Evolutionary conservation across 176 grass and related monocot genomes (phyloP).

Genomic region (Cenchrus fungigraminus): DNA sequence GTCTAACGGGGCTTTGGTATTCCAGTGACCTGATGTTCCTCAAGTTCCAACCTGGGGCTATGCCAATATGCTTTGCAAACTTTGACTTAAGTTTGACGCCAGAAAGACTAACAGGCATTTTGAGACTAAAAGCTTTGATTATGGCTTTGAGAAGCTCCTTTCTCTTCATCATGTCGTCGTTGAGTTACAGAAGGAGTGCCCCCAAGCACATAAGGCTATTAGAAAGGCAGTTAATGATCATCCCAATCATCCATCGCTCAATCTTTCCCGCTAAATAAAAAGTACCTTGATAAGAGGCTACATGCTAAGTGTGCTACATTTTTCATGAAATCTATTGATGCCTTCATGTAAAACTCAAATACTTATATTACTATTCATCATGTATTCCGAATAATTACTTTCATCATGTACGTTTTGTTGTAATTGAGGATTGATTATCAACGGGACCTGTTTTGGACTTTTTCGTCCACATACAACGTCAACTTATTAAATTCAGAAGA

Average conservation of each 20-base stretch:
- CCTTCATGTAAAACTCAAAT: too few species aligned
- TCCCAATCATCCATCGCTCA: not conserved
- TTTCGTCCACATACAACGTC: too few species aligned
- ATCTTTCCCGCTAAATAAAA: not conserved
- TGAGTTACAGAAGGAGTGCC: too few species aligned
- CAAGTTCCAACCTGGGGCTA: not conserved
- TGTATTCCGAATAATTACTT: too few species aligned
- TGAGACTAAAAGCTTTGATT: not conserved
- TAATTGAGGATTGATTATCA: too few species aligned
- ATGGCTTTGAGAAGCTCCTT: not conserved
- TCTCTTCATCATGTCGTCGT: not conserved
- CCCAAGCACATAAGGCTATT: not conserved
- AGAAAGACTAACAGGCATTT: fast-evolving
- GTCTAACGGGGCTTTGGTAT: not conserved
- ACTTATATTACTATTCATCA: too few species aligned
- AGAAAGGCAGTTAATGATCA: not conserved
- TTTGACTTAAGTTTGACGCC: fast-evolving
- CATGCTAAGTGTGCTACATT: too few species aligned
- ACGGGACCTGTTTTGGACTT: too few species aligned
- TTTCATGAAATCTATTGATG: too few species aligned
- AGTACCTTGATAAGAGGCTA: too few species aligned
- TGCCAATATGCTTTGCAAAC: not conserved
- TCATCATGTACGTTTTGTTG: too few species aligned
- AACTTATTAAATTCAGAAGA: too few species aligned
- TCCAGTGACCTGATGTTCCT: not conserved